A percentile compares a stretch with the other conserved stretches of the same genome.
Conservation (phyloP, 495 filamentous ascomycete genomes). For the Podospora bellae-mahoneyi region DNA sequence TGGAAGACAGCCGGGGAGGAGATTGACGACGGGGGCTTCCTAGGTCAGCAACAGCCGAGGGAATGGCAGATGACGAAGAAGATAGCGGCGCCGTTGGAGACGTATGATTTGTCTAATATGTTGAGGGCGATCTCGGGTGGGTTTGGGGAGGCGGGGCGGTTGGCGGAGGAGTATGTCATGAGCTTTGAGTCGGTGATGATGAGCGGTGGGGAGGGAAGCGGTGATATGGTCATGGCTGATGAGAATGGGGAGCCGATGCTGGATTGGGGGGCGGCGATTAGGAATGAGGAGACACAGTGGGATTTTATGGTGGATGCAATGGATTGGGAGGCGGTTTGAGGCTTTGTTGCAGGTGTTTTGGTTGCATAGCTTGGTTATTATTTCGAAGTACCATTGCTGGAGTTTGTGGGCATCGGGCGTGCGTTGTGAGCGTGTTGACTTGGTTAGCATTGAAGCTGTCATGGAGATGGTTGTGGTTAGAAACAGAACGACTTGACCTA, state of each 20-base stretch:
- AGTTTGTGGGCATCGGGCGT: background rate
- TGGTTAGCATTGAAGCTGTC: background rate
- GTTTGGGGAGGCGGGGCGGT: conserved; percentile 36
- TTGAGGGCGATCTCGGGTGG: conserved; percentile 42
- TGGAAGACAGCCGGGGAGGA: conserved; percentile 62
- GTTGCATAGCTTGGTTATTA: background rate
- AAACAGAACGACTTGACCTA: background rate
- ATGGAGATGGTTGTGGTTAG: background rate
- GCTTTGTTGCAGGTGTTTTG: background rate
- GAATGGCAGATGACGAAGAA: conserved; percentile 12
- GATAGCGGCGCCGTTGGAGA: conserved; percentile 43
- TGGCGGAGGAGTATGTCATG: conserved; percentile 31
- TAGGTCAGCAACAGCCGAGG: conserved; percentile 32
- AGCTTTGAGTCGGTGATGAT: background rate
- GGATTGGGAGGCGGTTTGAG: conserved; percentile 58
- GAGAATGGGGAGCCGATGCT: conserved; percentile 1
- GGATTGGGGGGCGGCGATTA: conserved; percentile 31
- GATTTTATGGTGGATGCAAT: conserved; percentile 64
- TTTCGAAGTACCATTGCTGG: background rate
- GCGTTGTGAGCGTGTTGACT: background rate
- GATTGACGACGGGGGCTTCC: conserved; percentile 36
- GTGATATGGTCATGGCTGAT: conserved; percentile 14
- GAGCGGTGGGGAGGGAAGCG: conserved; percentile 1
- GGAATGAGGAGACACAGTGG: conserved; percentile 44
- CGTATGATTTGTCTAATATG: conserved; percentile 56